phyloP scores from a whole-genome alignment of 306 rosid genomes.

The Amphicarpaea edgeworthii region DNA sequence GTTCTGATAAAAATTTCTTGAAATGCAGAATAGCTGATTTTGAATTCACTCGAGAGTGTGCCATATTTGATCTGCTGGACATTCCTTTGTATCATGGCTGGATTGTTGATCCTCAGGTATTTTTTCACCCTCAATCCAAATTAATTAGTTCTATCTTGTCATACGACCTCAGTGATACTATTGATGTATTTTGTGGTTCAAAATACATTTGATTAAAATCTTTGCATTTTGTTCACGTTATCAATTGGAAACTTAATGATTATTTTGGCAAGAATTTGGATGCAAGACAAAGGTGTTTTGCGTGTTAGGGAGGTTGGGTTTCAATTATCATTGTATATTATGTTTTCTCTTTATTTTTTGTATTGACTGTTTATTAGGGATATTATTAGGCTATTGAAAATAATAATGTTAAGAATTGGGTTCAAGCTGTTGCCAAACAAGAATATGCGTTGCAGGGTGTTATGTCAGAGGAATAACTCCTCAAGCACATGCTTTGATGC shows the following conservation, averaged over 20 bases:
- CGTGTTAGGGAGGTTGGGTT: not conserved
- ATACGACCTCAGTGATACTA: not conserved
- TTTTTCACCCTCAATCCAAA: slow-evolving; percentile 39
- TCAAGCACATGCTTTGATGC: too few species aligned
- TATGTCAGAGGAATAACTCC: too few species aligned
- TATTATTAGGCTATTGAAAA: slow-evolving; percentile 2
- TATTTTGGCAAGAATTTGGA: slow-evolving; percentile 6
- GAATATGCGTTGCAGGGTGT: too few species aligned
- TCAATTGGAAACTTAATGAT: slow-evolving; percentile 18
- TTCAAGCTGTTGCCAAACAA: too few species aligned
- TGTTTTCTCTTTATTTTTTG: not conserved
- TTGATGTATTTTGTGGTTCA: slow-evolving; percentile 21
- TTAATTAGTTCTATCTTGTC: slow-evolving; percentile 24
- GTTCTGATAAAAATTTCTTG: slow-evolving; percentile 46
- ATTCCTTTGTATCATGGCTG: slow-evolving; percentile 98
- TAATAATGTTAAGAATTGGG: too few species aligned
- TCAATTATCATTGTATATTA: not conserved
- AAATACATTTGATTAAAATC: slow-evolving; percentile 13
- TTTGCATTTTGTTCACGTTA: not conserved
- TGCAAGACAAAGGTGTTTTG: not conserved
- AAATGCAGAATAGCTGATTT: slow-evolving; percentile 88
- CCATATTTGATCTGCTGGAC: slow-evolving; percentile 96
- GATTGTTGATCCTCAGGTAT: slow-evolving; percentile 95
- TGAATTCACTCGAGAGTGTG: slow-evolving; percentile 98
- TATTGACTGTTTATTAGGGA: slow-evolving; percentile 8